Evolutionary conservation across 805 yeast species (phyloP).

Genomic region (Pichia occidentalis): DNA sequence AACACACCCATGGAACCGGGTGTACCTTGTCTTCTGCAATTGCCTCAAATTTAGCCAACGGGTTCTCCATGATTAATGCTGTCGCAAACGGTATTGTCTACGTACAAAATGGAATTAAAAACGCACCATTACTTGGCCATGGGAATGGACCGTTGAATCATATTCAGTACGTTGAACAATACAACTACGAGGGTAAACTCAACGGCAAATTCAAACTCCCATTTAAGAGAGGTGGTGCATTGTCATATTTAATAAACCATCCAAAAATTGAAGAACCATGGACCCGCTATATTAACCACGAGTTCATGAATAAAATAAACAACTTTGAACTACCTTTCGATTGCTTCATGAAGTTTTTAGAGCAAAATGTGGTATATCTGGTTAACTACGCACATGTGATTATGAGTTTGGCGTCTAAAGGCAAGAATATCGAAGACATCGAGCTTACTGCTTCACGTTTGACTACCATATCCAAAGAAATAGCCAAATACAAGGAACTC

Average conservation of each 20-base stretch:
- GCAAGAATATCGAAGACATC: conserved; percentile 48
- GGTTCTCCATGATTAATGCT: conserved; percentile 39
- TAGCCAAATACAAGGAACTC: conserved; percentile 47
- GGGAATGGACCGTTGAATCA: conserved; percentile 74
- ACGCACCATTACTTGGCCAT: conserved; percentile 28
- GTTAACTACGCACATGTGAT: conserved; percentile 63
- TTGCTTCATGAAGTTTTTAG: conserved; percentile 40
- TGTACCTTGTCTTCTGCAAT: conserved; percentile 81
- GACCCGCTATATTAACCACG: conserved; percentile 54
- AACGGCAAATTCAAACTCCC: conserved; percentile 12
- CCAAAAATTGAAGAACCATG: conserved; percentile 50
- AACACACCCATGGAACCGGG: conserved; percentile 82
- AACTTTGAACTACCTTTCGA: conserved; percentile 41
- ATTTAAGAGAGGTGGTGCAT: conserved; percentile 27
- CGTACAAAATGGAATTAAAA: conserved; percentile 57
- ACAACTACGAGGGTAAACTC: conserved; percentile 1
- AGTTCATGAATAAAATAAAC: conserved; percentile 51
- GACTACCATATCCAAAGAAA: conserved; percentile 46
- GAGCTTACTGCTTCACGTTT: conserved; percentile 46
- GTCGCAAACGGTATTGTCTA: conserved; percentile 54
- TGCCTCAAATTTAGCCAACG: conserved; percentile 65
- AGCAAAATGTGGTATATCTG: conserved; percentile 66
- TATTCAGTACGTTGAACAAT: conserved; percentile 18
- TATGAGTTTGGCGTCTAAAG: conserved; percentile 54
- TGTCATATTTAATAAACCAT: conserved; percentile 48